These are phyloP conservation scores for Xylariomycetidae sp. DNA, from an alignment of 2,329 filamentous ascomycete genomes.

Conservation along the genomic window DNA sequence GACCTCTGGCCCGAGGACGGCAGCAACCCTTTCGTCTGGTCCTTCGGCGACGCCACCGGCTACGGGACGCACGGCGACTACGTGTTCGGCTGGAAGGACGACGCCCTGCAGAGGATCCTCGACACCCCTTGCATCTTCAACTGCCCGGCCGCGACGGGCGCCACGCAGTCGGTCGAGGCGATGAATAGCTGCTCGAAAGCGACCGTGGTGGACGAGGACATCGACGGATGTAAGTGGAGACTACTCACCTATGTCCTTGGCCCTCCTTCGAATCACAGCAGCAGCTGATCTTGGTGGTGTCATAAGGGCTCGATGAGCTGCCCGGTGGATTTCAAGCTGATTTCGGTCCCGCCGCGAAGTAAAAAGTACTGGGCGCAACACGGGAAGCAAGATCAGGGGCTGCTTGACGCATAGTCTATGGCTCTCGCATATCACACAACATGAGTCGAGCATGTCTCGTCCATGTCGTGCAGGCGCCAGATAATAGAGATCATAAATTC, in stretches of 20 bases:
- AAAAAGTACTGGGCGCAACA: too few relatives aligned
- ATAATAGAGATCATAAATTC: too few relatives aligned
- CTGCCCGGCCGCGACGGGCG: constrained; percentile 23
- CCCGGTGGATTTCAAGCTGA: not conserved
- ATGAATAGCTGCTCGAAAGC: constrained; percentile 29
- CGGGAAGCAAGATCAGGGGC: too few relatives aligned
- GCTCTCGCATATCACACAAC: too few relatives aligned
- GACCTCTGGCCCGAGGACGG: constrained; percentile 34
- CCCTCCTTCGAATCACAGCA: not conserved
- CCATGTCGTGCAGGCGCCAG: too few relatives aligned
- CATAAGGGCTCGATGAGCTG: not conserved
- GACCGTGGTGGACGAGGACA: constrained; percentile 24
- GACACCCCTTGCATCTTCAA: constrained; percentile 28
- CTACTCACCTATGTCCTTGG: not conserved
- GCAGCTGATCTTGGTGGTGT: not conserved
- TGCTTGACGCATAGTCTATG: too few relatives aligned
- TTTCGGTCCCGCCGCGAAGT: not conserved
- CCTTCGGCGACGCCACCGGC: constrained; percentile 27
- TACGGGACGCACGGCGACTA: constrained; percentile 33
- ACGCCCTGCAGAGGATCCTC: constrained; percentile 28
- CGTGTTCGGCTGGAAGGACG: constrained; percentile 38
- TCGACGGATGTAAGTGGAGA: constrained; percentile 29
- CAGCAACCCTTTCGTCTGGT: constrained; percentile 30
- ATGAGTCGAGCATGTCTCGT: too few relatives aligned
- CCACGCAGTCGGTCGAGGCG: constrained; percentile 24